A percentile compares a stretch with the other conserved stretches of the same genome.
phyloP scores from a whole-genome alignment of 306 rosid species.

The Vigna nakashimae region DNA sequence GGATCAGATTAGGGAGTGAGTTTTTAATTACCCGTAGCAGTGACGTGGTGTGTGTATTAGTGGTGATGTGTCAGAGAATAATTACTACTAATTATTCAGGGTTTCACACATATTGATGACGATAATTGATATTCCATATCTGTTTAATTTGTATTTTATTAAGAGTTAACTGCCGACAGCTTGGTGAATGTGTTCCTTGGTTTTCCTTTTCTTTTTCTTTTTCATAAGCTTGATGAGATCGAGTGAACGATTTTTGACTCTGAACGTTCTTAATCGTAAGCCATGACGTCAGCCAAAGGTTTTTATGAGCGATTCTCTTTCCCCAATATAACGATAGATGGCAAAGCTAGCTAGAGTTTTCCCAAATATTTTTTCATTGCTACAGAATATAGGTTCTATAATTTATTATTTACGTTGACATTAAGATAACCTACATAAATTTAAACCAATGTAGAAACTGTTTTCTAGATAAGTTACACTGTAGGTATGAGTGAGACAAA shows the following conservation, averaged over 20 bases:
- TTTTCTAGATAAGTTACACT: too few species aligned
- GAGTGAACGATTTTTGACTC: neutral
- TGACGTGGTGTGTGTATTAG: too few species aligned
- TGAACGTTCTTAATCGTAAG: neutral
- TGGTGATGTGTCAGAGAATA: too few species aligned
- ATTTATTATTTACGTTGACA: too few species aligned
- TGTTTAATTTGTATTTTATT: constrained; percentile 1
- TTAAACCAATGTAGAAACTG: too few species aligned
- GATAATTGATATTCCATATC: neutral
- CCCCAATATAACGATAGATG: neutral
- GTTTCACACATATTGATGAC: neutral
- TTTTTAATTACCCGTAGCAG: too few species aligned
- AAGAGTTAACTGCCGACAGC: neutral
- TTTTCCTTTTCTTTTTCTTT: neutral
- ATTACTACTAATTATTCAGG: too few species aligned
- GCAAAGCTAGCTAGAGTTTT: neutral
- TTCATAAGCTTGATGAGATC: constrained; percentile 1
- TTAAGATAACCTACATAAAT: too few species aligned
- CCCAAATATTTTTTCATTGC: too few species aligned
- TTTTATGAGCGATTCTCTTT: neutral
- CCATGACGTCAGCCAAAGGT: neutral
- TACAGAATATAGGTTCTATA: too few species aligned
- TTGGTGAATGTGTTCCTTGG: neutral
- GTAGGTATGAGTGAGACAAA: too few species aligned
- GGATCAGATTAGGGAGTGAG: too few species aligned